Conservation (phyloP, 768 basidiomycete species). For the Amanita inopinata region DNA sequence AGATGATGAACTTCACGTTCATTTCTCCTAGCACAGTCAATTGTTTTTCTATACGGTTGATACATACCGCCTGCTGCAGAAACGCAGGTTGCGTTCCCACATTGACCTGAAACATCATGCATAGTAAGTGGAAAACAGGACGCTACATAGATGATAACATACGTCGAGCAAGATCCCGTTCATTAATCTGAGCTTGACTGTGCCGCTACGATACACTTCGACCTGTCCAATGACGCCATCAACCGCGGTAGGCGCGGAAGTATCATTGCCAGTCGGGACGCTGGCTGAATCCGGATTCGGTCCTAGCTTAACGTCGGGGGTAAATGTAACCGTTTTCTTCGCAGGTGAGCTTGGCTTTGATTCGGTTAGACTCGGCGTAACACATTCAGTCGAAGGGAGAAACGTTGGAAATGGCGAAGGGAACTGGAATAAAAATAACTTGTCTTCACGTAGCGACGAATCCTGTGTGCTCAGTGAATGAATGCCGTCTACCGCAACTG, state of each 20-base stretch:
- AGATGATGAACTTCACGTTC: slow-evolving; percentile 73
- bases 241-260: slow-evolving; percentile 26
- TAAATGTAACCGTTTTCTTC: slow-evolving; percentile 61
- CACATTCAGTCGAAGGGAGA: slow-evolving; percentile 24
- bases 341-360: slow-evolving; percentile 22
- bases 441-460: slow-evolving; percentile 43
- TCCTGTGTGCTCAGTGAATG: slow-evolving; percentile 27
- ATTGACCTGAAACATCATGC: slow-evolving; percentile 55
- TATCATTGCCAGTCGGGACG: slow-evolving; percentile 17
- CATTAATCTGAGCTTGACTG: slow-evolving; percentile 75
- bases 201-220: slow-evolving; percentile 78
- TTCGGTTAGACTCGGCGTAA: slow-evolving; percentile 14
- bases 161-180: slow-evolving; percentile 83
- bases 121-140: not conserved
- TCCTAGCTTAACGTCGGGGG: slow-evolving; percentile 44
- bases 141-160: slow-evolving; percentile 20
- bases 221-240: slow-evolving; percentile 80
- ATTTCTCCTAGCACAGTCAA: slow-evolving; percentile 78
- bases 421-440: slow-evolving; percentile 86
- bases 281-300: slow-evolving; percentile 16
- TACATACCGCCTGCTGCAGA: slow-evolving; percentile 74
- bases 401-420: slow-evolving; percentile 80
- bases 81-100: slow-evolving; percentile 82
- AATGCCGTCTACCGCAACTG: too few species aligned
- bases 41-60: slow-evolving; percentile 50